Base-by-base conservation (phyloP, 2,329 filamentous ascomycete genomes). In the Hypoxylon sp. region DNA sequence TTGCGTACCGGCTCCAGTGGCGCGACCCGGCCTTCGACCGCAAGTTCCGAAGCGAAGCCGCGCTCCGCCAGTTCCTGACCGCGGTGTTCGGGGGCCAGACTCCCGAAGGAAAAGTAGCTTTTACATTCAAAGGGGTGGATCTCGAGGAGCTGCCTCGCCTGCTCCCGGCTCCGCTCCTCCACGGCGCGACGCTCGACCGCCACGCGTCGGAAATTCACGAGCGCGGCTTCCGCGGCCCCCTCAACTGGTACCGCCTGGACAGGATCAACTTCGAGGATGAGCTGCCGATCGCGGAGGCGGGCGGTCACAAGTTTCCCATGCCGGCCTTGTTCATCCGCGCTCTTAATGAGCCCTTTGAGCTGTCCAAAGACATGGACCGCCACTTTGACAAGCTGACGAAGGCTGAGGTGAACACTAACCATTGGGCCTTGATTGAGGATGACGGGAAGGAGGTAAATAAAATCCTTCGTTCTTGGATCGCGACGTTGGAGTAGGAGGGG, bases 171-270 rank as follows among this genome's bases (percentile, higher is more conserved):
- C 78, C 76, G 24, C 71, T 91, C 20, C 69, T 91, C 68, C 82
- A 79, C 56, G 81, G 85, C 32, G 82, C 87, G 76, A 86, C 89
- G 73, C 75, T 91, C 44, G 84, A 90, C 59, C 88, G 85, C 75
- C 91, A 91, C 72, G 84, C 84, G n/a, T 77, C 83, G 19, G 81
- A 89, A 71, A 91, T 85, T 74, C 74, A 78, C 1, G 80, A 83
- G 22, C 82, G 84, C 66, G 88, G 89, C 4, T 76, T 92, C 48
- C 82, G 87, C 65, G 88, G 88, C 8, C 87, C 88, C 1, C 76
- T 89, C 44, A 90, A 88, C 72, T 91, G 88, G 88, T 92, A 92
- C 73, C 84, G 88, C 20, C 87, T 81, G 1, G 80, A 83, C 4
- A 79, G 85, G 70, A 77, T 85, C 41, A 92, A 91, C 71, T 89